phyloP scores from a whole-genome alignment of 106 monocot species.

The Dioscorea dumetorum region DNA sequence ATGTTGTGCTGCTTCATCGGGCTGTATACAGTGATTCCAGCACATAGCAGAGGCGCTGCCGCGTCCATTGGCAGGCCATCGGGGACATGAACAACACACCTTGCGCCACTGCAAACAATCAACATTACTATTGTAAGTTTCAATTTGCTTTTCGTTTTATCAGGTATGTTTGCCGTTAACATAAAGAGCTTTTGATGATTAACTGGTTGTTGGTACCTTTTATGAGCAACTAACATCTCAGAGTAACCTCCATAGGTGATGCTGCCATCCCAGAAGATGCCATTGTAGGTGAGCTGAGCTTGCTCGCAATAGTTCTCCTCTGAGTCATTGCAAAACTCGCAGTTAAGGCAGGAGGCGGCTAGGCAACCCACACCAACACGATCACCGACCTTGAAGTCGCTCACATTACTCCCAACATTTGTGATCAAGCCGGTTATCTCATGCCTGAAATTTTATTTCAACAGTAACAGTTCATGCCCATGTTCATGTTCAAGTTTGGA shows the following conservation, averaged over 20 bases:
- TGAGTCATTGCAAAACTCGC: conserved; percentile 58
- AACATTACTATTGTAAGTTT: no score
- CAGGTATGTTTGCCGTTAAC: no score
- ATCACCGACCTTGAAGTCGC: conserved; percentile 67
- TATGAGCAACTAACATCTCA: conserved; percentile 56
- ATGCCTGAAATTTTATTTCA: conserved; percentile 47
- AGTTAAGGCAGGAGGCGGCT: conserved; percentile 60
- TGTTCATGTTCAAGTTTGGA: no score
- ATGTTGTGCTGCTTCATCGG: conserved; percentile 61
- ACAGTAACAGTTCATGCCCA: no score
- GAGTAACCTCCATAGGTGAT: conserved; percentile 91
- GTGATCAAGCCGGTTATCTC: conserved; percentile 84
- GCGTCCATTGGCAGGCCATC: conserved; percentile 46
- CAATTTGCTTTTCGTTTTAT: no score
- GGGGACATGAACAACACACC: conserved; percentile 43
- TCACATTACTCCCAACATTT: conserved; percentile 50
- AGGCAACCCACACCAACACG: conserved; percentile 73
- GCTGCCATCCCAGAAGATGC: conserved; percentile 87
- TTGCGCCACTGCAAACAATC: background rate
- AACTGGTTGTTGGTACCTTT: conserved; percentile 14
- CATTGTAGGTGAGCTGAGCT: conserved; percentile 67
- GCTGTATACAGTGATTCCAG: conserved; percentile 60
- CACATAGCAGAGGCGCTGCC: conserved; percentile 53
- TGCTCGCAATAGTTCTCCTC: conserved; percentile 86
- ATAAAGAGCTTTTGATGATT: background rate